Percentiles rank a stretch among this genome's conserved stretches.
Evolutionary conservation across 2,329 filamentous ascomycete genomes (phyloP).

Genomic region (Diplodia sapinea): DNA sequence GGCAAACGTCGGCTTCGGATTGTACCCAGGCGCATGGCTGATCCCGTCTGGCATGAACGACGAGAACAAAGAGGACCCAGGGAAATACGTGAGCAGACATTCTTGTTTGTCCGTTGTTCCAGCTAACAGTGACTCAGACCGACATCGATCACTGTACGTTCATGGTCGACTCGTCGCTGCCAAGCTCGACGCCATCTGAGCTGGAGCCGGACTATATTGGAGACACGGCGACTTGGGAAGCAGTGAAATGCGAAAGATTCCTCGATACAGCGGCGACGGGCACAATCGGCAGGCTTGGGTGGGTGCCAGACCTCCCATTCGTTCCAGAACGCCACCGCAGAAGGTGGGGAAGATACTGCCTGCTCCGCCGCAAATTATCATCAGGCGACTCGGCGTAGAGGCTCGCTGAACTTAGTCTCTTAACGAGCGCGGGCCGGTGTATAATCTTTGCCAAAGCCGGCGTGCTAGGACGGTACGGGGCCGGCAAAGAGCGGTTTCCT

Average conservation of each 20-base stretch:
- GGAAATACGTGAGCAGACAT: slow-evolving; percentile 75
- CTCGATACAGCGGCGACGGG: slow-evolving; percentile 79
- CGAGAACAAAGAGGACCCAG: slow-evolving; percentile 80
- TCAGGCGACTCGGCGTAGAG: slow-evolving; percentile 17
- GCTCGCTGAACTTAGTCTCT: background rate
- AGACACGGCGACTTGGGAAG: slow-evolving; percentile 77
- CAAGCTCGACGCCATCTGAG: slow-evolving; percentile 62
- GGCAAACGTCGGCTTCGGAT: slow-evolving; percentile 69
- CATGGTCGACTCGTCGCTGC: slow-evolving; percentile 85
- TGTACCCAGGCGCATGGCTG: slow-evolving; percentile 84
- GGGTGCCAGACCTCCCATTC: slow-evolving; percentile 74
- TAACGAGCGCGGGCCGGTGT: background rate
- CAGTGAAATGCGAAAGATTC: slow-evolving; percentile 76
- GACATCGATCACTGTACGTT: slow-evolving; percentile 78
- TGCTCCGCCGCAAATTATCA: slow-evolving; percentile 64
- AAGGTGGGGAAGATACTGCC: slow-evolving; percentile 87
- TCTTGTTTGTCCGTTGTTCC: background rate
- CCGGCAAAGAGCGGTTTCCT: no score
- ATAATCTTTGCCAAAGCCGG: slow-evolving; percentile 11
- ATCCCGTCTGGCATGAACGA: slow-evolving; percentile 89
- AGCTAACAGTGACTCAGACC: slow-evolving; percentile 52
- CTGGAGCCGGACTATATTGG: slow-evolving; percentile 82
- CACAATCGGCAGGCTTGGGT: slow-evolving; percentile 76
- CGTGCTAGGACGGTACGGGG: slow-evolving; percentile 6
- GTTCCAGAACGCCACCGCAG: slow-evolving; percentile 73